These are phyloP conservation scores for Pyrenula aspistea DNA, from an alignment of 495 filamentous ascomycete genomes.

Conservation along the genomic window DNA sequence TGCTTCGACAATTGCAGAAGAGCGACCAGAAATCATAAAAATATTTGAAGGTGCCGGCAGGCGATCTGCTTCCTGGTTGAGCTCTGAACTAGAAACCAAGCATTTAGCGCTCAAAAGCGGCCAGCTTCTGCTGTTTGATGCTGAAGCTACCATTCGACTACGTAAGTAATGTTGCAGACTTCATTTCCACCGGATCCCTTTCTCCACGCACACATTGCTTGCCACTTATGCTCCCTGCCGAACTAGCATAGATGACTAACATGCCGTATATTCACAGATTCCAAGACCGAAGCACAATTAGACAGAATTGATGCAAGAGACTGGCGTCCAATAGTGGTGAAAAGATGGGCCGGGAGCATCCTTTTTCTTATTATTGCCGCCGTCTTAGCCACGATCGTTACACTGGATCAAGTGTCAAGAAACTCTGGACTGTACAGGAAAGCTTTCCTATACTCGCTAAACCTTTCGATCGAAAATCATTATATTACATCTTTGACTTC, in stretches of 20 bases:
- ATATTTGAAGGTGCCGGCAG: not conserved
- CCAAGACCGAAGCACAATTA: slow-evolving; percentile 6
- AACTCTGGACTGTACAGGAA: slow-evolving; percentile 15
- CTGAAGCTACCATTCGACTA: not conserved
- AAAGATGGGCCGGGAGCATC: slow-evolving; percentile 9
- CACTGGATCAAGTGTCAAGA: slow-evolving; percentile 15
- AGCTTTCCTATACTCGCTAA: slow-evolving; percentile 19
- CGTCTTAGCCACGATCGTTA: slow-evolving; percentile 13
- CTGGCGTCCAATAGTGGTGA: slow-evolving; percentile 13
- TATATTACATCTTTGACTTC: slow-evolving; percentile 17
- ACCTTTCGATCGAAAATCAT: slow-evolving; percentile 12
- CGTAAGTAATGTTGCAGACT: not conserved
- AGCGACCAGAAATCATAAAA: not conserved
- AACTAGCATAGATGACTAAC: slow-evolving; percentile 3
- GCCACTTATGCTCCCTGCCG: not conserved
- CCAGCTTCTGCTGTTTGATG: not conserved
- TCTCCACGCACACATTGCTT: not conserved
- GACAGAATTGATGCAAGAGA: not conserved
- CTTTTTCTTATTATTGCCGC: slow-evolving; percentile 6
- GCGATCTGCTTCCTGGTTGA: not conserved
- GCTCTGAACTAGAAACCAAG: not conserved
- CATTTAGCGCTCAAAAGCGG: not conserved
- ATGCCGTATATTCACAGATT: slow-evolving; percentile 5
- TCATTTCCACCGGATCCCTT: not conserved
- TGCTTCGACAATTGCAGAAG: not conserved